A percentile compares a stretch with the other conserved stretches of the same genome.
Conservation (phyloP, 2,329 filamentous ascomycete genomes). For the Calonectria pteridis region DNA sequence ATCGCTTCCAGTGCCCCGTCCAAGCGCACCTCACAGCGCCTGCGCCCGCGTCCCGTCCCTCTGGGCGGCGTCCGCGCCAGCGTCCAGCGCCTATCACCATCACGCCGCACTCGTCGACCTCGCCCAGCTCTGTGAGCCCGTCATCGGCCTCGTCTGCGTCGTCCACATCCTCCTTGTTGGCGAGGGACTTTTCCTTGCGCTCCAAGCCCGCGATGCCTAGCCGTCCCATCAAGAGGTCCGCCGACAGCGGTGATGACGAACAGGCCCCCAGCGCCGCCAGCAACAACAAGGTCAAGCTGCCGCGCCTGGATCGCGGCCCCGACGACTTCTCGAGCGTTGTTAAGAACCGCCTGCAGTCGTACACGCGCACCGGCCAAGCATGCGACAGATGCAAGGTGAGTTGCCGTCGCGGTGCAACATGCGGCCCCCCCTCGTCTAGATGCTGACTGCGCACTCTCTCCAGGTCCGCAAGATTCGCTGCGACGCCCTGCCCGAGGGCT, state of each 20-base stretch:
- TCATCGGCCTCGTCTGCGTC: constrained; percentile 16
- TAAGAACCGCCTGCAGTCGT: constrained; percentile 67
- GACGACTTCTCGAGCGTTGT: constrained; percentile 68
- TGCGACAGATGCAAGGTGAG: constrained; percentile 89
- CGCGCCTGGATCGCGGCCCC: constrained; percentile 60
- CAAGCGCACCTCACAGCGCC: constrained; percentile 18
- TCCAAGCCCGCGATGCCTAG: constrained; percentile 40
- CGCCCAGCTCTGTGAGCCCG: constrained; percentile 6
- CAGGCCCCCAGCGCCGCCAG: constrained; percentile 25
- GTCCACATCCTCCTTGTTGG: constrained; percentile 27
- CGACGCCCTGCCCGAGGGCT: constrained; percentile 83
- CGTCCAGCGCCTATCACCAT: constrained; percentile 14
- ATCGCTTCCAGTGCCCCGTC: constrained; percentile 25
- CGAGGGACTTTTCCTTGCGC: constrained; percentile 36
- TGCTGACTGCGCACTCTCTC: constrained; percentile 23
- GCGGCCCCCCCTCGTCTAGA: not conserved
- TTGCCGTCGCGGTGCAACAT: not conserved
- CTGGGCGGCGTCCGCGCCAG: constrained; percentile 43
- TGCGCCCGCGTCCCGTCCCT: constrained; percentile 32
- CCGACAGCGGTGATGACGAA: constrained; percentile 48
- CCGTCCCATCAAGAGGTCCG: constrained; percentile 40
- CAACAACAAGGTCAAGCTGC: constrained; percentile 60
- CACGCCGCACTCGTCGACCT: constrained; percentile 14
- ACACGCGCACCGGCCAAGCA: constrained; percentile 81
- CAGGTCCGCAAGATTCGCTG: constrained; percentile 89